Conservation (phyloP, 768 basidiomycete genomes). For the Calocybe gangraenosa region DNA sequence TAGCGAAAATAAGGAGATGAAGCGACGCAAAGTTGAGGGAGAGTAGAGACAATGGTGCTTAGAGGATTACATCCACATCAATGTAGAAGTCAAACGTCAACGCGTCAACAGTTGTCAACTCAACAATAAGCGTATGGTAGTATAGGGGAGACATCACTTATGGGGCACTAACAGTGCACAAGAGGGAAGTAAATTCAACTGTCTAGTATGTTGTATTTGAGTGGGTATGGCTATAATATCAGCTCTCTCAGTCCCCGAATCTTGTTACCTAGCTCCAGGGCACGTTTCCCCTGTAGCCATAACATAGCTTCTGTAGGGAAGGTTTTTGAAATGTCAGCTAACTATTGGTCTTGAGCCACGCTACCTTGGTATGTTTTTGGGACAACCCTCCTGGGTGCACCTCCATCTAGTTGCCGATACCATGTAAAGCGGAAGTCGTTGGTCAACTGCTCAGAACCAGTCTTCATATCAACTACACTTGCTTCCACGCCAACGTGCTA, state of each 20-base stretch:
- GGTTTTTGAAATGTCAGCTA: slow-evolving; percentile 4
- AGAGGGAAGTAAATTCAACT: no score
- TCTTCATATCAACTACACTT: slow-evolving; percentile 65
- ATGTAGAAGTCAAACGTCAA: no score
- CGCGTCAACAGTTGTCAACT: no score
- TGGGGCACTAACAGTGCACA: no score
- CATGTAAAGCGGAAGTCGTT: slow-evolving; percentile 80
- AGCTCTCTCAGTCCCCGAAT: slow-evolving; percentile 35
- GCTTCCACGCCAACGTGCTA: slow-evolving; percentile 73
- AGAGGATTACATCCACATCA: no score
- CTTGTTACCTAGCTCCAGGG: slow-evolving; percentile 64
- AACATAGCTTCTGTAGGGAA: slow-evolving; percentile 67
- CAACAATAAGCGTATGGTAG: no score
- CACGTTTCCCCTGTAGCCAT: slow-evolving; percentile 76
- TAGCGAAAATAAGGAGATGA: background rate
- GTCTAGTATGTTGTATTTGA: no score
- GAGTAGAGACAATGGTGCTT: no score
- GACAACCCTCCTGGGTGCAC: slow-evolving; percentile 44
- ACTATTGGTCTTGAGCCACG: slow-evolving; percentile 12
- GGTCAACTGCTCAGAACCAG: slow-evolving; percentile 60
- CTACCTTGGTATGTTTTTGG: slow-evolving; percentile 69
- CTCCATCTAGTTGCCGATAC: slow-evolving; percentile 40
- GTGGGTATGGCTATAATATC: background rate
- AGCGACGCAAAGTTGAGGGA: no score
- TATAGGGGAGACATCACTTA: no score